Conservation (phyloP, 768 basidiomycete species). For the Suillus spraguei region DNA sequence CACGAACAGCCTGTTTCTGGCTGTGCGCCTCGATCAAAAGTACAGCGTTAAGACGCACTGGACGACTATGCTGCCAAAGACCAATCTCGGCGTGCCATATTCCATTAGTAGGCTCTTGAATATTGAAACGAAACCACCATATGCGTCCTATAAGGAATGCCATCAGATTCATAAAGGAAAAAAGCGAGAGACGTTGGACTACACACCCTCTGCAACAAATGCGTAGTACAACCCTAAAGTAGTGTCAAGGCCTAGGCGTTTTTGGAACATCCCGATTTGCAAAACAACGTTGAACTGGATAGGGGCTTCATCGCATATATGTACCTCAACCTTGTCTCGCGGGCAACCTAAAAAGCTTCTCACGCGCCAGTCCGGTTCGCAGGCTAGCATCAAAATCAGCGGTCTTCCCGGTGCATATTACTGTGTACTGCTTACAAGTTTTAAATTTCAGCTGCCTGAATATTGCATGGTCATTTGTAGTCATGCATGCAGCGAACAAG, state of each 20-base stretch:
- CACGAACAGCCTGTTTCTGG: no score
- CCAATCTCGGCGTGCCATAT: background rate
- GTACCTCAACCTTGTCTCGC: background rate
- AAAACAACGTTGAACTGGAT: background rate
- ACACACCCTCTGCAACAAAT: conserved; percentile 25
- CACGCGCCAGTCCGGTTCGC: no score
- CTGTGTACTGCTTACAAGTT: background rate
- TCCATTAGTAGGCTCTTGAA: no score
- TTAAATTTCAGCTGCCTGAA: background rate
- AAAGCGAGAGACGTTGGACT: background rate
- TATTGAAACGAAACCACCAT: background rate
- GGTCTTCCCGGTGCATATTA: background rate
- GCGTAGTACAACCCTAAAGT: no score
- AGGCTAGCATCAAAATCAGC: background rate
- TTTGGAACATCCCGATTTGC: background rate
- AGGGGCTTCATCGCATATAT: background rate
- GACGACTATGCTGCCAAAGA: background rate
- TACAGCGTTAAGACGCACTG: background rate
- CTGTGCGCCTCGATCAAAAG: background rate
- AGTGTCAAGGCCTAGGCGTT: no score
- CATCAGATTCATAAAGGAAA: background rate
- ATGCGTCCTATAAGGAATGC: background rate
- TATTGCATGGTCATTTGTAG: background rate
- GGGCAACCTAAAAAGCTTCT: background rate
- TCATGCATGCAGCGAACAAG: background rate